Conservation (phyloP, 2,329 filamentous ascomycete species). For the Didymella sp. region DNA sequence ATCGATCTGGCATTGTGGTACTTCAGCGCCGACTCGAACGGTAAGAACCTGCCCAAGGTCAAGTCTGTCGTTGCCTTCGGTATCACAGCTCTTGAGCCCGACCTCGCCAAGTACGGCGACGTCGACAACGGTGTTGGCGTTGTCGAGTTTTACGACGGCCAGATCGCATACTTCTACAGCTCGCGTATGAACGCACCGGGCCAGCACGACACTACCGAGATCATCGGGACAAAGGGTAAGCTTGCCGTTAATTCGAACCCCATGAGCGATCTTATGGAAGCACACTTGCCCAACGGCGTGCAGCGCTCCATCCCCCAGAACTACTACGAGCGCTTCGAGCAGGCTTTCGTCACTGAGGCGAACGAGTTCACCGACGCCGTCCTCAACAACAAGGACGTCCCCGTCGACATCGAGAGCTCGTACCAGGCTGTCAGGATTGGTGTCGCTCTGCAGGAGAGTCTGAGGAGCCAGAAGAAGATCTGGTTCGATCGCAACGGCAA, state of each 20-base stretch:
- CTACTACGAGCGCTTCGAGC: slow-evolving; percentile 68
- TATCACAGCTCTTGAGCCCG: slow-evolving; percentile 66
- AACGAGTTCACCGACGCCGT: slow-evolving; percentile 68
- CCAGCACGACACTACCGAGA: slow-evolving; percentile 71
- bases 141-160: slow-evolving; percentile 69
- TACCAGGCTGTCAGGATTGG: slow-evolving; percentile 68
- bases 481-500: slow-evolving; percentile 64
- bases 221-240: slow-evolving; percentile 72
- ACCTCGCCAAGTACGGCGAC: slow-evolving; percentile 64
- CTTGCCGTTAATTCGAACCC: slow-evolving; percentile 67
- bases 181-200: slow-evolving; percentile 72
- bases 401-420: slow-evolving; percentile 64
- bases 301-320: slow-evolving; percentile 65
- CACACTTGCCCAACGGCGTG: slow-evolving; percentile 62
- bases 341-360: slow-evolving; percentile 69
- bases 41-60: slow-evolving; percentile 50
- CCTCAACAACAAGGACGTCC: slow-evolving; percentile 62
- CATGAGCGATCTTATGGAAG: slow-evolving; percentile 61
- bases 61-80: slow-evolving; percentile 65
- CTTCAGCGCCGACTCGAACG: slow-evolving; percentile 51
- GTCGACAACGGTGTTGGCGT: slow-evolving; percentile 69
- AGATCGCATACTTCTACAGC: slow-evolving; percentile 69
- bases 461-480: slow-evolving; percentile 56
- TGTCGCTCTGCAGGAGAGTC: slow-evolving; percentile 55
- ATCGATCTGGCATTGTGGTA: slow-evolving; percentile 72